These are phyloP conservation scores for Moesziomyces aphidis DNA, from an alignment of 1,284 basidiomycete genomes.

Conservation along the genomic window DNA sequence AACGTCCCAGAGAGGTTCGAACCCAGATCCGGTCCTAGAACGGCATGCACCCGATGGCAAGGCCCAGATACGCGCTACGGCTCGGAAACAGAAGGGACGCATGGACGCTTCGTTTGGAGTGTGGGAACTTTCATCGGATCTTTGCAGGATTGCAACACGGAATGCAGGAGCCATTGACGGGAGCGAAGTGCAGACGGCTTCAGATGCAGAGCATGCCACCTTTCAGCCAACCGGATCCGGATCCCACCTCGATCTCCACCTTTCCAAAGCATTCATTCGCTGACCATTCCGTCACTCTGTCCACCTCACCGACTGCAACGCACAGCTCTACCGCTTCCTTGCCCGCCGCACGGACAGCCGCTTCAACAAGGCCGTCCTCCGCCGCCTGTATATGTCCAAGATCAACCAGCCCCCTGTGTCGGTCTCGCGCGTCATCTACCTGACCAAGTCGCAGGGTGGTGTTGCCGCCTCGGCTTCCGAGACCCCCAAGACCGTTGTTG, in stretches of 20 bases:
- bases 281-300: slow-evolving; percentile 4
- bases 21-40: background rate
- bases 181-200: no score
- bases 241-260: background rate
- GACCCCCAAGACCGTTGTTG: slow-evolving; percentile 81
- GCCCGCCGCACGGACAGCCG: slow-evolving; percentile 93
- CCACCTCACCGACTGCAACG: background rate
- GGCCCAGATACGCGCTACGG: background rate
- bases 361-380: slow-evolving; percentile 99
- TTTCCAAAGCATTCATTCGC: background rate
- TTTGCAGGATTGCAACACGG: no score
- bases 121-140: no score
- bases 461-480: slow-evolving; percentile 65
- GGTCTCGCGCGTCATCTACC: slow-evolving; percentile 66
- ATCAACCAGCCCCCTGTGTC: slow-evolving; percentile 97
- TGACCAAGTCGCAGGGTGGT: slow-evolving; percentile 65
- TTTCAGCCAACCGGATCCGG: no score
- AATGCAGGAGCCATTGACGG: no score
- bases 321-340: slow-evolving; percentile 96
- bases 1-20: background rate
- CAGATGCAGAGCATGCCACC: no score
- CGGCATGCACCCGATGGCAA: background rate
- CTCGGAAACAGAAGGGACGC: background rate
- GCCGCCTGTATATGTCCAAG: slow-evolving; percentile 96
- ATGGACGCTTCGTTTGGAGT: background rate